Evolutionary conservation across 441 rosid genomes (phyloP), one percentile per base, ranked within the genome.

Genomic region (California macrophylla): DNA sequence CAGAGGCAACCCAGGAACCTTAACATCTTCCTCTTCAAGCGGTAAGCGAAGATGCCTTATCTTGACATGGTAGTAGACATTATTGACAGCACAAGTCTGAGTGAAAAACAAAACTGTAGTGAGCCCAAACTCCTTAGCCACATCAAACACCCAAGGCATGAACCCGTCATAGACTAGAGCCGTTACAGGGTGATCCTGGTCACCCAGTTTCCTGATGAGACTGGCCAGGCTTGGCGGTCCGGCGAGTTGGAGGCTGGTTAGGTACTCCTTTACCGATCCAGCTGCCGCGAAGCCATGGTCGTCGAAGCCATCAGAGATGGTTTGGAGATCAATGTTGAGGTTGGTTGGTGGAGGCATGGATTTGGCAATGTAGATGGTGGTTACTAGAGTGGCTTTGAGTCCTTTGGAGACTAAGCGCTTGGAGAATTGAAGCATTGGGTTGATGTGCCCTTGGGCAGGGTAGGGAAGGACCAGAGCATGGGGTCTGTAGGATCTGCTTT

Each of bases 391-490:
- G 63, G 28, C 13, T 20, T 56, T 56, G 63, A 54, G 24, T 18
- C 62, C 62, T 54, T 21, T 54, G 24, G 26, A 54, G 25, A 54
- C 62, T 12, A 56, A 12, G 12, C 63, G 63, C 28, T 56, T 56
- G 24, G 63, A 56, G 63, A 56, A 56, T 15, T 56, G 63, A 24
- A 56, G 63, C 63, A 56, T 56, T 4, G 25, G 63, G 15, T 56
- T 56, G 10, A 56, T 56, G 28, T 56, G 63, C 13, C 60, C 60
- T 9, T 36, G 62, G 36, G 64, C 32, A 18, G 70, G 70, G 29
- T 68, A 50, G 1, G 6, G 24, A 28, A 29, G 29, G 18, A 67
- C 58, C 58, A 16, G 10, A 30, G 28, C 70, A 67, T n/a, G 8
- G 4, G 63, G 40, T 9, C 26, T 30, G 70, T 29, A 6, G 42